These are phyloP conservation scores for Lasiosphaeria ovina DNA, from an alignment of 495 filamentous ascomycete species.

Conservation along the genomic window DNA sequence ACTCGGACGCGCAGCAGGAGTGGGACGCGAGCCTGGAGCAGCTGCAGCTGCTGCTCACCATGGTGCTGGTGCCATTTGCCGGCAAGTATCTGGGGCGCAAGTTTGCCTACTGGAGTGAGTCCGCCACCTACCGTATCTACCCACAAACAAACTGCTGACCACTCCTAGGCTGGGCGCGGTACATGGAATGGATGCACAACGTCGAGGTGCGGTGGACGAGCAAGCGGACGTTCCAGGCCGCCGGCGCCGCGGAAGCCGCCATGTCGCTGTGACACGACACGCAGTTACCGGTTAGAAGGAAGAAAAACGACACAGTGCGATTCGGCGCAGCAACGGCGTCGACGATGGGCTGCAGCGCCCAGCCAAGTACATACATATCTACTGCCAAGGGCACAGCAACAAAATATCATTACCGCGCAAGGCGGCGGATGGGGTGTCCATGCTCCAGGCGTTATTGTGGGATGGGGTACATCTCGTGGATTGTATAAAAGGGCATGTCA, in stretches of 20 bases:
- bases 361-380: no score
- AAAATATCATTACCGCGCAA: no score
- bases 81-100: conserved; percentile 91
- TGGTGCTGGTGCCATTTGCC: conserved; percentile 89
- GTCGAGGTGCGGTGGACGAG: conserved; percentile 53
- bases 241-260: conserved; percentile 69
- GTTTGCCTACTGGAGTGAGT: conserved; percentile 94
- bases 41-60: conserved; percentile 83
- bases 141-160: conserved; percentile 19
- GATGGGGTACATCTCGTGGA: no score
- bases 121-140: background rate
- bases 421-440: no score
- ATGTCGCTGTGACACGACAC: conserved; percentile 56
- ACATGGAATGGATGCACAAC: conserved; percentile 58
- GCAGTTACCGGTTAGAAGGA: background rate
- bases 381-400: no score
- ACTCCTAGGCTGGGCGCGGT: conserved; percentile 51
- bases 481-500: no score
- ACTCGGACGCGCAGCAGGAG: conserved; percentile 84
- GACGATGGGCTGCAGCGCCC: no score
- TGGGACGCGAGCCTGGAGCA: conserved; percentile 94
- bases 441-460: no score
- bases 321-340: no score
- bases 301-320: background rate
- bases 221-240: conserved; percentile 58